A percentile compares a stretch with the other conserved stretches of the same genome.
These are phyloP conservation scores for Botryotinia narcissicola DNA, from an alignment of 2,329 filamentous ascomycete genomes.

Conservation along the genomic window DNA sequence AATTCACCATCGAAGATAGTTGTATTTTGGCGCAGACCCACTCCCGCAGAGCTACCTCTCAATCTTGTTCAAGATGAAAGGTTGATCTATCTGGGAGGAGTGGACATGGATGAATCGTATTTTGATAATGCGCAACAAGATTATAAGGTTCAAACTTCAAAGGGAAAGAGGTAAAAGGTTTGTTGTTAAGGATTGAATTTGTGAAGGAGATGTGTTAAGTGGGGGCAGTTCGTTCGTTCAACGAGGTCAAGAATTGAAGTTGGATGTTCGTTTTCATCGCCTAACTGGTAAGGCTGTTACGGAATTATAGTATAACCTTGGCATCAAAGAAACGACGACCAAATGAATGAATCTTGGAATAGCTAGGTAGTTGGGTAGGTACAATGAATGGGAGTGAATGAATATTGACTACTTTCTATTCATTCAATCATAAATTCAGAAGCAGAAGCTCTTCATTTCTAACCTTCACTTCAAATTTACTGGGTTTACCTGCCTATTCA, in stretches of 20 bases:
- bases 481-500: not conserved
- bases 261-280: slow-evolving; percentile 8
- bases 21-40: slow-evolving; percentile 38
- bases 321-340: not conserved
- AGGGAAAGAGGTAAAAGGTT: not conserved
- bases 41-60: slow-evolving; percentile 40
- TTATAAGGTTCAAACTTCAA: not conserved
- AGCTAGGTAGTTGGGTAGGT: not conserved
- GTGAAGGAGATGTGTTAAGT: slow-evolving; percentile 16
- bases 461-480: not conserved
- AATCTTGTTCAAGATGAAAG: slow-evolving; percentile 37
- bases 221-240: slow-evolving; percentile 6
- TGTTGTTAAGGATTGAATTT: slow-evolving; percentile 11
- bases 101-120: slow-evolving; percentile 31
- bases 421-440: no score
- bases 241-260: slow-evolving; percentile 11
- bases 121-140: slow-evolving; percentile 11
- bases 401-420: not conserved
- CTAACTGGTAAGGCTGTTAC: slow-evolving; percentile 1
- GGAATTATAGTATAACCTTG: not conserved
- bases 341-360: not conserved
- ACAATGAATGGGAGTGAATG: not conserved
- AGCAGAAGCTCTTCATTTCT: not conserved
- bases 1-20: slow-evolving; percentile 41
- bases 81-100: slow-evolving; percentile 37